A percentile compares a stretch with the other conserved stretches of the same genome.
phyloP scores from a whole-genome alignment of 2,329 filamentous ascomycete genomes.

The Coniosporium tulheliwenetii region DNA sequence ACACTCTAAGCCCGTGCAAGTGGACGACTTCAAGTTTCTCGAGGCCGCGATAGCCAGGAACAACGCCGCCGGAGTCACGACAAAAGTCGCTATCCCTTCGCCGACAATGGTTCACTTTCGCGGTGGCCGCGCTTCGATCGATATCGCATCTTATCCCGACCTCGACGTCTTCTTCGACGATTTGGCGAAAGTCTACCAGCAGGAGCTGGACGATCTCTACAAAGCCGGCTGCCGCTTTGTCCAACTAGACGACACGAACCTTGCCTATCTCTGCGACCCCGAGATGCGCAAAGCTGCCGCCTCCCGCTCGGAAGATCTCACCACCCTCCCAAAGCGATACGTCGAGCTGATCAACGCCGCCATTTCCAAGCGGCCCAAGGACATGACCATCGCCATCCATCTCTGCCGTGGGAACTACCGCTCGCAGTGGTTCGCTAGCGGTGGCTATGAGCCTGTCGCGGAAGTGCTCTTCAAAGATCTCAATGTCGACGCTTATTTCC shows the following conservation, averaged over 20 bases:
- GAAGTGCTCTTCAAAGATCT: conserved; percentile 42
- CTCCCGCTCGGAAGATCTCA: conserved; percentile 34
- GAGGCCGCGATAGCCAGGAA: conserved; percentile 27
- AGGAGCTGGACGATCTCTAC: conserved; percentile 38
- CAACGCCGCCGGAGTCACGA: conserved; percentile 20
- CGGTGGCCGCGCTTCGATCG: conserved; percentile 36
- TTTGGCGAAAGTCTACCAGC: conserved; percentile 38
- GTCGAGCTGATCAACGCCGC: conserved; percentile 39
- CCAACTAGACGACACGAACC: conserved; percentile 43
- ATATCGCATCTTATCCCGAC: conserved; percentile 35
- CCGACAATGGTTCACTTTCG: conserved; percentile 48
- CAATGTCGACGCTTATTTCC: conserved; percentile 42
- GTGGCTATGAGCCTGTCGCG: conserved; percentile 42
- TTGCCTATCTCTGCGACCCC: conserved; percentile 43
- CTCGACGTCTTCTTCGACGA: conserved; percentile 41
- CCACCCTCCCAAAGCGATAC: conserved; percentile 34
- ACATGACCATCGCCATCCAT: conserved; percentile 42
- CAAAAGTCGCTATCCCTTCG: conserved; percentile 41
- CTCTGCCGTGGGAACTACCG: conserved; percentile 43
- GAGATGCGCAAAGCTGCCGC: conserved; percentile 39
- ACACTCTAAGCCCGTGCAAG: conserved; percentile 38
- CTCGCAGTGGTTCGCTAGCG: conserved; percentile 40
- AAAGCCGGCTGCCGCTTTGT: conserved; percentile 39
- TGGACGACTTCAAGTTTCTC: conserved; percentile 40
- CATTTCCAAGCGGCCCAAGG: conserved; percentile 33